phyloP scores from a whole-genome alignment of 768 basidiomycete species.

The Boletus subcaerulescens region DNA sequence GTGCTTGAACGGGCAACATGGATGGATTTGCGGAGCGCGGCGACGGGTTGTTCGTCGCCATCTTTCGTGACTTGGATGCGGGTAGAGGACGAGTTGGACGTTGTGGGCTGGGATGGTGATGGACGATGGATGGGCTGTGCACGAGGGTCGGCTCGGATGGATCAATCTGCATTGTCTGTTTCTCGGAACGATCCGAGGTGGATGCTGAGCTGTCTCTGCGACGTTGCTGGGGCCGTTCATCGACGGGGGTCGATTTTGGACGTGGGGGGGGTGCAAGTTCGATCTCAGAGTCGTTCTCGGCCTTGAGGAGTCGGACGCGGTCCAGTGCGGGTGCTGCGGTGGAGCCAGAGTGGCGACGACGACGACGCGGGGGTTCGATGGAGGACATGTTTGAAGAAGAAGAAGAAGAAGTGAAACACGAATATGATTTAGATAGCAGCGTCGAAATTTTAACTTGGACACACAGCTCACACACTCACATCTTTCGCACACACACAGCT shows the following conservation, averaged over 20 bases:
- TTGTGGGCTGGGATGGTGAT: constrained; percentile 30
- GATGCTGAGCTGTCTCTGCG: constrained; percentile 42
- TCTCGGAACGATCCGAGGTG: constrained; percentile 34
- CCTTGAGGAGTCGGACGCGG: constrained; percentile 14
- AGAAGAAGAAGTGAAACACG: constrained; percentile 6
- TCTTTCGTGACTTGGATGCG: constrained; percentile 52
- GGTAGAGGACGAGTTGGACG: constrained; percentile 68
- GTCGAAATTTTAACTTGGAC: no score
- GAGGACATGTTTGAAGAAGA: constrained; percentile 19
- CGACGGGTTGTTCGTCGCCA: constrained; percentile 46
- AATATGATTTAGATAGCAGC: no score
- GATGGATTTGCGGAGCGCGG: constrained; percentile 62
- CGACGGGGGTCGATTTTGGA: constrained; percentile 69
- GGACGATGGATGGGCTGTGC: not conserved
- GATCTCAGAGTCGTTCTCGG: constrained; percentile 20
- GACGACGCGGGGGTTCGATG: constrained; percentile 34
- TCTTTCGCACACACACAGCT: not conserved
- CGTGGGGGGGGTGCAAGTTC: constrained; percentile 54
- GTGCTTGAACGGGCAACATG: constrained; percentile 81
- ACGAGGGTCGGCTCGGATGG: not conserved
- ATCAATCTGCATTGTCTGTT: constrained; percentile 34
- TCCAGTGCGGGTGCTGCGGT: constrained; percentile 35
- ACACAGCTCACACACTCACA: not conserved
- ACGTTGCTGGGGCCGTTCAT: constrained; percentile 53
- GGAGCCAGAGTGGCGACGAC: constrained; percentile 65